These are phyloP conservation scores for Xylaria polymorpha DNA, from an alignment of 2,329 filamentous ascomycete species.

Conservation along the genomic window DNA sequence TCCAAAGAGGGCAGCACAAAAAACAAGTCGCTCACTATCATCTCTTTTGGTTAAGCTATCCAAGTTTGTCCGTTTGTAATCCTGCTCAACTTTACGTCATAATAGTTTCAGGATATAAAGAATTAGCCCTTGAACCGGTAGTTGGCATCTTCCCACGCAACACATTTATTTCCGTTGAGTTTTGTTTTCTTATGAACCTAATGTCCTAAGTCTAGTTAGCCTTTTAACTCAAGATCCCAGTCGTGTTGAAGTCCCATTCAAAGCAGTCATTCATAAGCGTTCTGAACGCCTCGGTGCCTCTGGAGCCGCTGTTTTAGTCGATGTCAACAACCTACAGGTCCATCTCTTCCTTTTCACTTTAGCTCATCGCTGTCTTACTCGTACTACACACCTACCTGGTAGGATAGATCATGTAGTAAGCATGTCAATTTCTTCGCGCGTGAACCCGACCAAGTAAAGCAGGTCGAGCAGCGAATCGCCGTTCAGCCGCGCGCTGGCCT, in stretches of 20 bases:
- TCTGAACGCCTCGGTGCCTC: background rate
- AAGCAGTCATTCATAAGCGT: background rate
- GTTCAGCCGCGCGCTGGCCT: conserved; percentile 79
- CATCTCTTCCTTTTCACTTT: conserved; percentile 19
- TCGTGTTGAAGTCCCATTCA: conserved; percentile 3
- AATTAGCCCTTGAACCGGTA: background rate
- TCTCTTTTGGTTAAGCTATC: background rate
- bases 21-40: background rate
- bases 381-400: conserved; percentile 31
- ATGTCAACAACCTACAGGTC: conserved; percentile 37
- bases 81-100: background rate
- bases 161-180: background rate
- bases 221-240: background rate
- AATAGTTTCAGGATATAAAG: background rate
- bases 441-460: conserved; percentile 79
- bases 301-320: conserved; percentile 40
- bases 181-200: background rate
- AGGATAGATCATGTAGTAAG: conserved; percentile 53
- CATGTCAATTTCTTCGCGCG: conserved; percentile 69
- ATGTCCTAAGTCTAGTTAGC: background rate
- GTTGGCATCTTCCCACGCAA: background rate
- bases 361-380: background rate
- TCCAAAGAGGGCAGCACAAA: background rate
- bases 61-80: background rate
- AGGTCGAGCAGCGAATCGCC: conserved; percentile 76